Percentiles rank a stretch among this genome's conserved stretches.
Conservation (phyloP, 2,329 filamentous ascomycete species). For the Cladosporium sp. region DNA sequence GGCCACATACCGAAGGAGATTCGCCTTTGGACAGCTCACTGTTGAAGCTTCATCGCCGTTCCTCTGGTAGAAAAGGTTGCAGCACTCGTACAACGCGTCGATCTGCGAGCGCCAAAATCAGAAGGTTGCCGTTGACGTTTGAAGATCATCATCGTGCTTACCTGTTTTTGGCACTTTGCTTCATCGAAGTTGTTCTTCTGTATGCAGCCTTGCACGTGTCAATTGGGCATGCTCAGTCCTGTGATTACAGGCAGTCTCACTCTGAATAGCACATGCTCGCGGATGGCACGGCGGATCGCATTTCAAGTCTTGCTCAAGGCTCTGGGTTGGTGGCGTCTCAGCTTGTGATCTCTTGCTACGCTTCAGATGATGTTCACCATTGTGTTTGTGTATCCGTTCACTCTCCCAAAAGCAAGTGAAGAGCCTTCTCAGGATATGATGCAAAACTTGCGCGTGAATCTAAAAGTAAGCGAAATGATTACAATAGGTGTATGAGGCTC, state of each 20-base stretch:
- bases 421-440: background rate
- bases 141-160: conserved; percentile 26
- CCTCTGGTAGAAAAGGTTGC: conserved; percentile 80
- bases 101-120: conserved; percentile 53
- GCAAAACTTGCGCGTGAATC: background rate
- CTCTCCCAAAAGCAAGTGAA: background rate
- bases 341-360: background rate
- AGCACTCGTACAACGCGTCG: conserved; percentile 90
- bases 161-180: conserved; percentile 70
- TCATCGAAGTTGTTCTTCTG: conserved; percentile 84
- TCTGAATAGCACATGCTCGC: conserved; percentile 87
- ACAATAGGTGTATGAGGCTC: background rate
- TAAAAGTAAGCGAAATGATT: background rate
- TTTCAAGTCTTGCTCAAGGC: conserved; percentile 68
- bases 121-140: background rate
- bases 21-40: conserved; percentile 82
- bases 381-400: background rate
- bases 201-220: conserved; percentile 58
- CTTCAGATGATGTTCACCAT: conserved; percentile 2
- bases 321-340: background rate
- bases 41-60: conserved; percentile 76
- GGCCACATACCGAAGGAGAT: conserved; percentile 61
- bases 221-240: background rate
- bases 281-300: conserved; percentile 82
- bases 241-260: conserved; percentile 49